Percentiles rank a stretch among this genome's conserved stretches.
These are phyloP conservation scores for Penicillium malachiteum DNA, from an alignment of 495 filamentous ascomycete genomes.

Conservation along the genomic window DNA sequence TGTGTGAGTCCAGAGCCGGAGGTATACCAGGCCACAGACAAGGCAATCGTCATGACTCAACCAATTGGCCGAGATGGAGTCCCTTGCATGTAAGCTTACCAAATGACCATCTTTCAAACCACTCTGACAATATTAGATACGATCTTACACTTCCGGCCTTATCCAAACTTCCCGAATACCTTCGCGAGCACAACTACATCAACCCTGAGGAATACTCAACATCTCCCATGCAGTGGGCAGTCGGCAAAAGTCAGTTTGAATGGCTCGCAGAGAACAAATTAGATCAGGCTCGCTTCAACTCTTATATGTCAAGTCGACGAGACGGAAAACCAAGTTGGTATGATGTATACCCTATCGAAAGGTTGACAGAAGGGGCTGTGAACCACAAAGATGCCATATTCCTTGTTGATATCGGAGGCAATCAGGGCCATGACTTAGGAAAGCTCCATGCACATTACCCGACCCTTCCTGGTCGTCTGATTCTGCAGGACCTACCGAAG, in stretches of 20 bases:
- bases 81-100: slow-evolving; percentile 13
- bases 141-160: slow-evolving; percentile 17
- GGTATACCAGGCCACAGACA: slow-evolving; percentile 36
- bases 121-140: slow-evolving; percentile 9
- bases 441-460: slow-evolving; percentile 18
- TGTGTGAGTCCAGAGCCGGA: slow-evolving; percentile 12
- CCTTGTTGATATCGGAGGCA: slow-evolving; percentile 51
- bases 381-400: slow-evolving; percentile 10
- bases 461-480: slow-evolving; percentile 1
- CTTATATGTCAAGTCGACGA: slow-evolving; percentile 41
- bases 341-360: slow-evolving; percentile 39
- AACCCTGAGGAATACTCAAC: slow-evolving; percentile 18
- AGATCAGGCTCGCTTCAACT: slow-evolving; percentile 30
- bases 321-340: slow-evolving; percentile 42
- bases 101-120: background rate
- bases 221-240: slow-evolving; percentile 11
- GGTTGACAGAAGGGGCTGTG: slow-evolving; percentile 27
- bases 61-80: slow-evolving; percentile 24
- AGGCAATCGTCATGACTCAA: slow-evolving; percentile 35
- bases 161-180: slow-evolving; percentile 19
- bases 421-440: slow-evolving; percentile 43
- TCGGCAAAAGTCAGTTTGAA: slow-evolving; percentile 15
- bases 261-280: slow-evolving; percentile 10
- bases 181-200: slow-evolving; percentile 10
- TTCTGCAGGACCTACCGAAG: slow-evolving; percentile 14